Evolutionary conservation across 2,329 filamentous ascomycete species (phyloP).

Genomic region (Colletotrichum cordylinicola): DNA sequence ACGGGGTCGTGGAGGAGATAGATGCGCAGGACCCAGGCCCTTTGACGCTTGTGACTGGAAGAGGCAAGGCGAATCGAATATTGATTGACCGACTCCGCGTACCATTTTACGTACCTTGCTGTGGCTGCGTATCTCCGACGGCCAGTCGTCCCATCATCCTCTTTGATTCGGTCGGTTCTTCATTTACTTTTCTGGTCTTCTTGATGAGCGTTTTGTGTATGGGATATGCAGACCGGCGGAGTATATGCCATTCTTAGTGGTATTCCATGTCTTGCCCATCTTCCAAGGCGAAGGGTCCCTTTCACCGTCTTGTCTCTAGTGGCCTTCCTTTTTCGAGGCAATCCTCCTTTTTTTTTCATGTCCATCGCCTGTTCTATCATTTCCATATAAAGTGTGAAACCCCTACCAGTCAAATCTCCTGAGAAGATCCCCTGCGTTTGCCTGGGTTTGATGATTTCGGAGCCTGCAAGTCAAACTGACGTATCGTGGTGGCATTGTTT

Average conservation of each 20-base stretch:
- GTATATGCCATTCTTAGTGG: not conserved
- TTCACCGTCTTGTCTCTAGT: not conserved
- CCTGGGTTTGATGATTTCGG: not conserved
- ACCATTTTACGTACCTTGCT: not conserved
- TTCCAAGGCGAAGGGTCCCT: not conserved
- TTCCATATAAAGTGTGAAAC: not conserved
- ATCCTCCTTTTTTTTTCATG: not conserved
- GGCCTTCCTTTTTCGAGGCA: not conserved
- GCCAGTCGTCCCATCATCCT: not conserved
- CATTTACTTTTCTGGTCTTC: not conserved
- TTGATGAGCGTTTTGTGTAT: not conserved
- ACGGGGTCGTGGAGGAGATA: not conserved
- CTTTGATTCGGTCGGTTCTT: not conserved
- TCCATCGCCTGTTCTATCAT: not conserved
- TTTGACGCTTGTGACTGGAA: not conserved
- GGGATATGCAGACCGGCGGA: not conserved
- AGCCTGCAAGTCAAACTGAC: not conserved
- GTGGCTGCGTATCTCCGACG: not conserved
- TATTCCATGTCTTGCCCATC: not conserved
- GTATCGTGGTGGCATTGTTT: not conserved
- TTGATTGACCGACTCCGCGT: not conserved
- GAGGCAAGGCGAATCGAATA: not conserved
- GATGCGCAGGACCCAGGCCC: not conserved
- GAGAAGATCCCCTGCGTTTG: not conserved
- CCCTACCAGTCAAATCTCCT: not conserved